Percentiles rank a stretch among this genome's conserved stretches.
phyloP scores from a whole-genome alignment of 169 alveolate species.

The Theileria orientalis region DNA sequence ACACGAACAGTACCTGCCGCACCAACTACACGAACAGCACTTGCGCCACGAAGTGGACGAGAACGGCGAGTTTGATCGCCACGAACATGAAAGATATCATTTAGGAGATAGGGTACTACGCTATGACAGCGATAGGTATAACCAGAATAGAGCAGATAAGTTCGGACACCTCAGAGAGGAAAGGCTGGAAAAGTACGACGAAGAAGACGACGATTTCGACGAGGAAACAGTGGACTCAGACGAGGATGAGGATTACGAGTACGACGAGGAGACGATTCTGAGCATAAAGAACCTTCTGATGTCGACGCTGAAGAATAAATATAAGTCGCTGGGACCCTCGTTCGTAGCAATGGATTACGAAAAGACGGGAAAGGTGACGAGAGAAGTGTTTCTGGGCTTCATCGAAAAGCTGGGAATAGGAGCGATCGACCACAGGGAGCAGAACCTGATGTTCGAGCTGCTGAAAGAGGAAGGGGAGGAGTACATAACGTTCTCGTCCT shows the following conservation, averaged over 20 bases:
- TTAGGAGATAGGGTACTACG: too few relatives aligned
- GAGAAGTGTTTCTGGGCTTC: conserved; percentile 29
- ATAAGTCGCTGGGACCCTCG: conserved; percentile 43
- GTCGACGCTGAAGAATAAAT: conserved; percentile 51
- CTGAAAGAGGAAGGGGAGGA: conserved; percentile 40
- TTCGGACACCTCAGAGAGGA: neutral
- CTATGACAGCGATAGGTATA: too few relatives aligned
- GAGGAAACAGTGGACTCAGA: conserved; percentile 1
- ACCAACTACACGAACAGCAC: too few relatives aligned
- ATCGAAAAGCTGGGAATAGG: conserved; percentile 44
- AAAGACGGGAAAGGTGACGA: conserved; percentile 40
- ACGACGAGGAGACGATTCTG: conserved; percentile 32
- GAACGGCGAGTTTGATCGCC: too few relatives aligned
- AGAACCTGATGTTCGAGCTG: conserved; percentile 31
- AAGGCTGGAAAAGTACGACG: neutral
- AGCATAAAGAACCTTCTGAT: conserved; percentile 35
- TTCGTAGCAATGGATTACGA: conserved; percentile 48
- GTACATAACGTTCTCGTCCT: conserved; percentile 44
- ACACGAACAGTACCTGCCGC: too few relatives aligned
- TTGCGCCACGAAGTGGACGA: too few relatives aligned
- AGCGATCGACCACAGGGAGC: conserved; percentile 34
- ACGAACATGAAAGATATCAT: too few relatives aligned
- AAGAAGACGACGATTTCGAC: conserved; percentile 2
- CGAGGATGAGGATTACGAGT: conserved; percentile 22
- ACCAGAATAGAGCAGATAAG: too few relatives aligned